Evolutionary conservation across 371 early-diverging fungal genomes (phyloP).

Genomic region (Vittaforma corneae): DNA sequence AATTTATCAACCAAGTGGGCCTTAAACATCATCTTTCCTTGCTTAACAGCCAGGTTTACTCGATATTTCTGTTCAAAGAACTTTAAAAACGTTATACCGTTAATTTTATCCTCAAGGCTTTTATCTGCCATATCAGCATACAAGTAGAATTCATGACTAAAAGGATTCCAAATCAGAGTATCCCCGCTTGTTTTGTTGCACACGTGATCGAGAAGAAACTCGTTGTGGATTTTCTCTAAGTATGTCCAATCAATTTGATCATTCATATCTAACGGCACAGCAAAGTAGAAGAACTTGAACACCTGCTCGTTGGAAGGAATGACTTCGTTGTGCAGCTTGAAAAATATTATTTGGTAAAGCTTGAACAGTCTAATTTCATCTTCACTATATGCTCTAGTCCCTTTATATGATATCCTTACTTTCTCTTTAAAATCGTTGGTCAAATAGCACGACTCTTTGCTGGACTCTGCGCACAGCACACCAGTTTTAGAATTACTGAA

Average conservation of each 20-base stretch:
- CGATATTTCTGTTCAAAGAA: constrained; percentile 15
- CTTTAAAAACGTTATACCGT: constrained; percentile 71
- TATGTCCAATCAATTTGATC: constrained; percentile 26
- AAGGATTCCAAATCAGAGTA: neutral
- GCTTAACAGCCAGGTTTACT: neutral
- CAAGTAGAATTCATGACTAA: constrained; percentile 60
- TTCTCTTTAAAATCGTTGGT: neutral
- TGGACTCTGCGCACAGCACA: neutral
- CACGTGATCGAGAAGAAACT: constrained; percentile 17
- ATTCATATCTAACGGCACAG: constrained; percentile 29
- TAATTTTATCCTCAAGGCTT: constrained; percentile 70
- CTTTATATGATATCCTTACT: neutral
- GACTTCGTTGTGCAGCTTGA: neutral
- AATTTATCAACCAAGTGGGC: constrained; percentile 5
- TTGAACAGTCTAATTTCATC: constrained; percentile 4
- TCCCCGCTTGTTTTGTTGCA: neutral
- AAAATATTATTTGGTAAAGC: constrained; percentile 33
- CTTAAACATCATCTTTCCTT: constrained; percentile 24
- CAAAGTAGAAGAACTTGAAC: constrained; percentile 19
- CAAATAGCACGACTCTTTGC: neutral
- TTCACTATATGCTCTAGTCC: neutral
- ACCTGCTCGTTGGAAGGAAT: neutral
- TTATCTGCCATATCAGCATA: constrained; percentile 83
- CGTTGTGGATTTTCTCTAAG: constrained; percentile 1
- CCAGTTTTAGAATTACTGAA: constrained; percentile 16